A percentile compares a stretch with the other conserved stretches of the same genome.
phyloP scores from a whole-genome alignment of 2,329 filamentous ascomycete genomes.

The Ophiostoma sp. region DNA sequence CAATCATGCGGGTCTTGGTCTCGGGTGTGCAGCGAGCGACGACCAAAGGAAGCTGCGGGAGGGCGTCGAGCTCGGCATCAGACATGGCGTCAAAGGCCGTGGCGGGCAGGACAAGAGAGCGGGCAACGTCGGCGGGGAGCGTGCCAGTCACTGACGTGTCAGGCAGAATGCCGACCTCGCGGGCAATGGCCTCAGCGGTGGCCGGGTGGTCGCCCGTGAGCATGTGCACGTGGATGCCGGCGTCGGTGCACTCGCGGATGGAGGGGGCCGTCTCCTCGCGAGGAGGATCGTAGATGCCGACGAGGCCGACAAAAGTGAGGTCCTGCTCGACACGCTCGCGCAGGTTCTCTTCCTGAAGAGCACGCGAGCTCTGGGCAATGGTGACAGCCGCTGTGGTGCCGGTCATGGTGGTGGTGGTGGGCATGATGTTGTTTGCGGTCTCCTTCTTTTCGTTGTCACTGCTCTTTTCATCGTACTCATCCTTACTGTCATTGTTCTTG shows the following conservation, averaged over 20 bases:
- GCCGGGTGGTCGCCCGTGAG: slow-evolving; percentile 79
- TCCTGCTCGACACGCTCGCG: slow-evolving; percentile 66
- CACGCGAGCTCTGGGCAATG: slow-evolving; percentile 43
- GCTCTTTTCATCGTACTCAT: not conserved
- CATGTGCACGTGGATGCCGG: slow-evolving; percentile 81
- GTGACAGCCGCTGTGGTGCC: not conserved
- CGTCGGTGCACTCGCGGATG: slow-evolving; percentile 68
- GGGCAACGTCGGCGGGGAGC: slow-evolving; percentile 50
- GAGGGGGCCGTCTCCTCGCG: slow-evolving; percentile 75
- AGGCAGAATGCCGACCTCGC: slow-evolving; percentile 75
- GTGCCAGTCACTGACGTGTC: slow-evolving; percentile 63
- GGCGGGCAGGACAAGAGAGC: slow-evolving; percentile 67
- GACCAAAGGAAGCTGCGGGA: slow-evolving; percentile 75
- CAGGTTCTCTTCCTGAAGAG: slow-evolving; percentile 36
- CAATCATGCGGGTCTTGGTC: slow-evolving; percentile 90
- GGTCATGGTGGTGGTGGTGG: not conserved
- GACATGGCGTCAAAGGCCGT: slow-evolving; percentile 76
- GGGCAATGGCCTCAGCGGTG: slow-evolving; percentile 75
- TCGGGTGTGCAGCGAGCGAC: slow-evolving; percentile 81
- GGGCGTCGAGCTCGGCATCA: slow-evolving; percentile 71
- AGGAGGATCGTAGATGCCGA: slow-evolving; percentile 84
- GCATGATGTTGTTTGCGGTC: slow-evolving; percentile 49
- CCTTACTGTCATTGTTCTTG: slow-evolving; percentile 23
- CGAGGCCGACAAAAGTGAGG: slow-evolving; percentile 75
- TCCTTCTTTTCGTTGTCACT: slow-evolving; percentile 31